These are phyloP conservation scores for Dryadomyces quercus-mongolicae DNA, from an alignment of 2,329 filamentous ascomycete species.

Conservation along the genomic window DNA sequence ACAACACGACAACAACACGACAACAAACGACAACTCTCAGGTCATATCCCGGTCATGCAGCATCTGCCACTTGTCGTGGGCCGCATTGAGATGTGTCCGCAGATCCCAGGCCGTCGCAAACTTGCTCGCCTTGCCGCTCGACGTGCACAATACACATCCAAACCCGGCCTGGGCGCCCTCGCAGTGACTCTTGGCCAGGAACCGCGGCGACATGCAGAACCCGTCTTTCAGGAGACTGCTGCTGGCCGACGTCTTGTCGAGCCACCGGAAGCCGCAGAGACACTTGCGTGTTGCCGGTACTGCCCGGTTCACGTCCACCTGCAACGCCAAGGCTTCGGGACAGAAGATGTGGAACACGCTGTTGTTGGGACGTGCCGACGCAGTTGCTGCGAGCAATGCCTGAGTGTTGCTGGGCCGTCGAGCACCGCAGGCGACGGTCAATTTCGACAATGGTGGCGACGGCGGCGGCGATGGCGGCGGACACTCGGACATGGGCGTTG, in stretches of 20 bases:
- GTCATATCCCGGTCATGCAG: constrained; percentile 25
- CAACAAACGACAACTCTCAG: constrained; percentile 3
- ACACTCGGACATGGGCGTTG: constrained; percentile 6
- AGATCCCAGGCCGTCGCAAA: constrained; percentile 20
- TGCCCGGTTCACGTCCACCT: constrained; percentile 20
- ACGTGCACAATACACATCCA: constrained; percentile 27
- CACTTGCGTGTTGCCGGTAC: constrained; percentile 18
- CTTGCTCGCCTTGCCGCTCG: constrained; percentile 21
- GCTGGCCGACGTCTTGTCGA: not conserved
- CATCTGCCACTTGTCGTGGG: constrained; percentile 30
- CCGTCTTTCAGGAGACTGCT: constrained; percentile 22
- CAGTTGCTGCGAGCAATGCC: not conserved
- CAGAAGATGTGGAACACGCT: constrained; percentile 29
- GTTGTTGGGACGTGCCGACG: constrained; percentile 18
- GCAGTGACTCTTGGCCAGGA: constrained; percentile 28
- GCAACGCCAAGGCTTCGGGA: constrained; percentile 25
- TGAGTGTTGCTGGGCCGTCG: not conserved
- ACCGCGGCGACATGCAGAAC: constrained; percentile 25
- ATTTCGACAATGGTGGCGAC: not conserved
- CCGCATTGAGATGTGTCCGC: constrained; percentile 22
- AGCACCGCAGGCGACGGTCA: not conserved
- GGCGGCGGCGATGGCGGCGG: not conserved
- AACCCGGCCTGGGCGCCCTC: constrained; percentile 16
- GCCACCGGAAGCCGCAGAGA: constrained; percentile 25
- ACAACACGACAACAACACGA: no score